Base-by-base conservation (phyloP, 1,139 yeast species). In the Scheffersomyces segobiensis region DNA sequence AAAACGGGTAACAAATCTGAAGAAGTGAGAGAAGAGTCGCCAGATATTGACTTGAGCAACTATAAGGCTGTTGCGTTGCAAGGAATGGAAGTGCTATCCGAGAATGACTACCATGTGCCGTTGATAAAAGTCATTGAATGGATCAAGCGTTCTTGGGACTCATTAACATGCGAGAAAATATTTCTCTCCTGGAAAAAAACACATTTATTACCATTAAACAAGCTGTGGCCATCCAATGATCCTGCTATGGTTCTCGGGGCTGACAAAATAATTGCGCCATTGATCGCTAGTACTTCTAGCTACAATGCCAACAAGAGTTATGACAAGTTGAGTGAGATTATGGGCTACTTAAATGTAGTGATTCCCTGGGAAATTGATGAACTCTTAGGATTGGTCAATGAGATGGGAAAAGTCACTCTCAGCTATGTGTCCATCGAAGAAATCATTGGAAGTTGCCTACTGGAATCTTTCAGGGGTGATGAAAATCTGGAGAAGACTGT, bases 381-480 rank as follows among this genome's bases (percentile, higher is more conserved):
- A 62, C 68, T 87, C 46, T 65, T 86, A 54, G 87, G 86, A 46
- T 71, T 87, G 53, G 83, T 85, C 8, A 82, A 86, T 56, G 91
- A 87, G 67, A 74, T 86, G 58, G 86, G 84, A 51, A 83, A 81
- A 63, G 80, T 85, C 32, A 82, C 84, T 1, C 67, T 79, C n/a
- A 78, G 76, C 59, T 87, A 86, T 66, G 77, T 83, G 14, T 85
- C 89, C n/a, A 84, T 85, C 55, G 87, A 83, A 59, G 91, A 87
- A 63, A 81, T 87, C 53, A 85, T 87, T 3, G 86, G 86, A 24
- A 83, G 89, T 68, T 86, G 90, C 63, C 76, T 85, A 12, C 82
- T 83, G 67, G 87, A 84, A 58, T 52, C 58, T 3, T 60, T 52
- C 22, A 32, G 3, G 17, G 58, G 58, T 6, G 55, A 56, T 12